These are phyloP conservation scores for Rhizophagus sp. DNA, from an alignment of 192 early-diverging fungal species.

Conservation along the genomic window DNA sequence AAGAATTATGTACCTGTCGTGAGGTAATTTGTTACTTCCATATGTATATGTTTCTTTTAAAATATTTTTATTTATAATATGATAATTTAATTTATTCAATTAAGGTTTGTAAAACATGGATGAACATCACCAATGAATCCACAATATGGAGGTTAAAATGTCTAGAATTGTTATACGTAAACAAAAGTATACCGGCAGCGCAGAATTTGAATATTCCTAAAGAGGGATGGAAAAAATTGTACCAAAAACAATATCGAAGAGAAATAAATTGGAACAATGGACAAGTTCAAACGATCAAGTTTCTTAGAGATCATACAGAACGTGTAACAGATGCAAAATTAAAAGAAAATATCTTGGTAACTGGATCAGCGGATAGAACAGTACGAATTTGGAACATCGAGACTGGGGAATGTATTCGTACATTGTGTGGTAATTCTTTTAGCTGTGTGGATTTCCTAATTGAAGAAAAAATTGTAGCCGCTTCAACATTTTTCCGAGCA, in stretches of 20 bases:
- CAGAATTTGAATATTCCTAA: not conserved
- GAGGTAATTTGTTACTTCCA: not conserved
- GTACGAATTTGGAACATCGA: constrained; percentile 86
- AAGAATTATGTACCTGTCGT: constrained; percentile 21
- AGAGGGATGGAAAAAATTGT: constrained; percentile 21
- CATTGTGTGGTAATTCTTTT: constrained; percentile 39
- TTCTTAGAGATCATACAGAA: constrained; percentile 1
- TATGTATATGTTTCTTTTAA: not conserved
- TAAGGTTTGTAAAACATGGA: constrained; percentile 20
- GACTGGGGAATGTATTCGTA: constrained; percentile 55
- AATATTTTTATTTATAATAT: not conserved
- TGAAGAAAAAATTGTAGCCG: constrained; percentile 19
- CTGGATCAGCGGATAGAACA: constrained; percentile 79
- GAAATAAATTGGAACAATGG: constrained; percentile 26
- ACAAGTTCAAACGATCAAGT: not conserved
- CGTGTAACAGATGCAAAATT: constrained; percentile 38
- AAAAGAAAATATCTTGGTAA: constrained; percentile 70
- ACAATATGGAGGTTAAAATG: constrained; percentile 27
- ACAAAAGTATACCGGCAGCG: not conserved
- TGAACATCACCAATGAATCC: constrained; percentile 21
- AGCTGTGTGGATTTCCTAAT: constrained; percentile 30
- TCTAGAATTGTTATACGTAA: not conserved
- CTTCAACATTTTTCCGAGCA: constrained; percentile 26
- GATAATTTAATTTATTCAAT: not conserved
- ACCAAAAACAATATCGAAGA: constrained; percentile 22